A percentile compares a stretch with the other conserved stretches of the same genome.
These are phyloP conservation scores for Coemansia furcata DNA, from an alignment of 192 early-diverging fungal species.

Conservation along the genomic window DNA sequence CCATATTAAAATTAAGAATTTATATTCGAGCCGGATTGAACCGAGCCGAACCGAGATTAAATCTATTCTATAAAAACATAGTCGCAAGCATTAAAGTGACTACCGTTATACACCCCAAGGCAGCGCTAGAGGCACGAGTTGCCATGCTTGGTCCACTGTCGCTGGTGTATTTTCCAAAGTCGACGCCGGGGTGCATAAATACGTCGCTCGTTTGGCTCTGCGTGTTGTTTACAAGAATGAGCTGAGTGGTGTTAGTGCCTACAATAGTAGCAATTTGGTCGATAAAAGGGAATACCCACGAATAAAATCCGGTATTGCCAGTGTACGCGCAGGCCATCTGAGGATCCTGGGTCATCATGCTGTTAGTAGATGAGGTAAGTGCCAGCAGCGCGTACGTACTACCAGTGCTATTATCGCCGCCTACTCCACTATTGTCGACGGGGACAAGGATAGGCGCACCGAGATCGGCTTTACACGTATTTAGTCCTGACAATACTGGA, in stretches of 20 bases:
- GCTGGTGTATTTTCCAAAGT: slow-evolving; percentile 1
- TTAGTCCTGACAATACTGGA: background rate
- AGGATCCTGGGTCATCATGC: background rate
- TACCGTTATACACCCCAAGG: no score
- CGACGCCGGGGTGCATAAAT: background rate
- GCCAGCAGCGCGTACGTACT: background rate
- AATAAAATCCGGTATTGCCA: background rate
- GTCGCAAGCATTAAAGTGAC: background rate
- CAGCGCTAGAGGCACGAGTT: background rate
- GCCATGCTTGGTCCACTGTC: background rate
- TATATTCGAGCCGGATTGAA: background rate
- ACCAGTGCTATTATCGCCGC: background rate
- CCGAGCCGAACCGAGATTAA: background rate
- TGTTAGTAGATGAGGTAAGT: background rate
- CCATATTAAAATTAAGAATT: background rate
- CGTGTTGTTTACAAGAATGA: background rate
- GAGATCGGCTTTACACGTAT: background rate
- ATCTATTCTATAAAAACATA: background rate
- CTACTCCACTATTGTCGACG: background rate
- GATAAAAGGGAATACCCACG: background rate
- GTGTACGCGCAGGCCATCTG: background rate
- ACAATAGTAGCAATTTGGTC: background rate
- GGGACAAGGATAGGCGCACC: background rate
- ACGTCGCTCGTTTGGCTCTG: background rate
- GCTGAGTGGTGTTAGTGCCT: background rate